Evolutionary conservation across 2,329 filamentous ascomycete genomes (phyloP).

Genomic region (Ilyonectria robusta): DNA sequence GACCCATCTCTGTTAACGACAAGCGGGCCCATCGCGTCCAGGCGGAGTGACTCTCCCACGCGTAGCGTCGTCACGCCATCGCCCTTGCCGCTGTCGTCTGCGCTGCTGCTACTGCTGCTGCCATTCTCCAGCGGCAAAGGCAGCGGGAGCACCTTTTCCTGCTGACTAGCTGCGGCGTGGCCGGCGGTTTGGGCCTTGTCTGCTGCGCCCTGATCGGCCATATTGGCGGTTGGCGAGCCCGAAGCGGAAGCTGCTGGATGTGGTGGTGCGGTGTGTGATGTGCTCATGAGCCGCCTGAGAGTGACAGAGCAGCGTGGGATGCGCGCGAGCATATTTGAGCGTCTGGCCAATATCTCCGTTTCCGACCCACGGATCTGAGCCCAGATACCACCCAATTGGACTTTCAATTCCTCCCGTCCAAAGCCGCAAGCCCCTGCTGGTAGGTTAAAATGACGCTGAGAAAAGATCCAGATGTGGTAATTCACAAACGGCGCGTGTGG

Average conservation of each 20-base stretch:
- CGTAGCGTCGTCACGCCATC: constrained; percentile 44
- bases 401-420: background rate
- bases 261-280: constrained; percentile 17
- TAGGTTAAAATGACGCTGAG: background rate
- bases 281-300: constrained; percentile 16
- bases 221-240: constrained; percentile 2
- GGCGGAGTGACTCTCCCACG: constrained; percentile 60
- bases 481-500: constrained; percentile 4
- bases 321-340: constrained; percentile 23
- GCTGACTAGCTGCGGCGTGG: constrained; percentile 1
- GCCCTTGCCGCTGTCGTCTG: constrained; percentile 31
- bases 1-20: constrained; percentile 82
- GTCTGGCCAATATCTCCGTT: background rate
- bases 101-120: background rate
- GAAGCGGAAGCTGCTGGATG: constrained; percentile 18
- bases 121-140: constrained; percentile 15
- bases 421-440: background rate
- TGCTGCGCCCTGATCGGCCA: constrained; percentile 5
- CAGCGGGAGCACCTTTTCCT: constrained; percentile 4
- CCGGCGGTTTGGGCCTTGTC: background rate
- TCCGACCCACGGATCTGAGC: background rate
- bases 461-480: constrained; percentile 1
- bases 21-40: constrained; percentile 80
- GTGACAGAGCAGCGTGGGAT: constrained; percentile 17
- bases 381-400: background rate